Evolutionary conservation across 805 yeast genomes (phyloP).

Genomic region (Candida maltosa): DNA sequence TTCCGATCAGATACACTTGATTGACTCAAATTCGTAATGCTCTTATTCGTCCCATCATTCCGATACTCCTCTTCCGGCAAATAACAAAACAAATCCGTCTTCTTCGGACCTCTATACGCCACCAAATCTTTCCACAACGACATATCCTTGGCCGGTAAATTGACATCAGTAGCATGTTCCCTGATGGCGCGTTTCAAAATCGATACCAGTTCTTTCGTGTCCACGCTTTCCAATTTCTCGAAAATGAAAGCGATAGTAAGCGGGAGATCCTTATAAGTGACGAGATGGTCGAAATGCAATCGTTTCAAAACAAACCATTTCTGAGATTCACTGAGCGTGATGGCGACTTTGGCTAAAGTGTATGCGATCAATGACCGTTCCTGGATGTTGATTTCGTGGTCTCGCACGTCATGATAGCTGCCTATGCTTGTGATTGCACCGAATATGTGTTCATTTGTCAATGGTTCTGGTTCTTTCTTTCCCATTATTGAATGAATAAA

Average conservation of each 20-base stretch:
- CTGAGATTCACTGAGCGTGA: conserved; percentile 20
- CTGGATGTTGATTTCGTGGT: conserved; percentile 13
- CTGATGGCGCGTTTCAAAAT: conserved; percentile 25
- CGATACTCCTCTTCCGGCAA: no score
- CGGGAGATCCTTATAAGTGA: conserved; percentile 30
- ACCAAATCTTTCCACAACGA: conserved; percentile 20
- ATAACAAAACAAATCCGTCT: no score
- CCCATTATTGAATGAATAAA: no score
- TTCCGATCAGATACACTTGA: no score
- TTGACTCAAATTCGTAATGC: no score
- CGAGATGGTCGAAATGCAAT: conserved; percentile 21
- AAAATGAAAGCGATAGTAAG: conserved; percentile 24
- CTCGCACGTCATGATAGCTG: conserved; percentile 10
- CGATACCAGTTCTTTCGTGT: conserved; percentile 19
- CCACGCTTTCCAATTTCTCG: conserved; percentile 23
- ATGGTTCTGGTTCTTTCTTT: no score
- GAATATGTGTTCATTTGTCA: no score
- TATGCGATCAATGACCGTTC: conserved; percentile 19
- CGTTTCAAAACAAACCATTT: conserved; percentile 26
- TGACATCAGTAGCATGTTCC: conserved; percentile 30
- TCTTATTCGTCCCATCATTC: no score
- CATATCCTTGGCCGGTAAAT: conserved; percentile 27
- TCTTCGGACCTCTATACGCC: conserved; percentile 2
- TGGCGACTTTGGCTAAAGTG: conserved; percentile 8
- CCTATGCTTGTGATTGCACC: conserved; percentile 8